Evolutionary conservation across 2,329 filamentous ascomycete genomes (phyloP).

Genomic region (Colletotrichum cuscutae): DNA sequence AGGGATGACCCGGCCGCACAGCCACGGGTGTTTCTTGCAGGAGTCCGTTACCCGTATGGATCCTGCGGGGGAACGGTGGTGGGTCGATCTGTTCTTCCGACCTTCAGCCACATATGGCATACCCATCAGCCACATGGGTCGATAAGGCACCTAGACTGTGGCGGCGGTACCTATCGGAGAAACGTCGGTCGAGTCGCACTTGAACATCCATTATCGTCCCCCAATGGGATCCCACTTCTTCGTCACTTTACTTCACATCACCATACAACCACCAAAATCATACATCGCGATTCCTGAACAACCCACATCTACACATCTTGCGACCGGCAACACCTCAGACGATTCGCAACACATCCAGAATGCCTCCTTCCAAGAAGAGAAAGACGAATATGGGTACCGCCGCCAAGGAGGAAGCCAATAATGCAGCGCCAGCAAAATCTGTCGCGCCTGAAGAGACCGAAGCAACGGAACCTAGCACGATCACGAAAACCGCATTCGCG

Average conservation of each 20-base stretch:
- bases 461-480: constrained; percentile 32
- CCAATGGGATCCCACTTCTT: constrained; percentile 5
- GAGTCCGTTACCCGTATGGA: constrained; percentile 27
- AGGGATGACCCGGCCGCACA: constrained; percentile 30
- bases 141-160: not conserved
- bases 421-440: constrained; percentile 6
- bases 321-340: not conserved
- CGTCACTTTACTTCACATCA: constrained; percentile 4
- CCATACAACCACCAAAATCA: not conserved
- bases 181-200: constrained; percentile 6
- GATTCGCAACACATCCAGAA: constrained; percentile 36
- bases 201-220: not conserved
- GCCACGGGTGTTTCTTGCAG: constrained; percentile 30
- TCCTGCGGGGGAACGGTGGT: constrained; percentile 27
- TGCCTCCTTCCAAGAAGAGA: constrained; percentile 58
- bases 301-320: not conserved
- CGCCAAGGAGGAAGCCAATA: constrained; percentile 33
- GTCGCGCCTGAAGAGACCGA: constrained; percentile 36
- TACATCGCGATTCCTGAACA: not conserved
- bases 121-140: not conserved
- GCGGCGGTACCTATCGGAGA: constrained; percentile 4
- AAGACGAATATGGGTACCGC: constrained; percentile 47
- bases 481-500: constrained; percentile 41
- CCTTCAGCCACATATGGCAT: not conserved
- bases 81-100: constrained; percentile 23